A percentile compares a stretch with the other conserved stretches of the same genome.
These are phyloP conservation scores for Gossypium stocksii DNA, from an alignment of 345 rosid species.

Conservation along the genomic window DNA sequence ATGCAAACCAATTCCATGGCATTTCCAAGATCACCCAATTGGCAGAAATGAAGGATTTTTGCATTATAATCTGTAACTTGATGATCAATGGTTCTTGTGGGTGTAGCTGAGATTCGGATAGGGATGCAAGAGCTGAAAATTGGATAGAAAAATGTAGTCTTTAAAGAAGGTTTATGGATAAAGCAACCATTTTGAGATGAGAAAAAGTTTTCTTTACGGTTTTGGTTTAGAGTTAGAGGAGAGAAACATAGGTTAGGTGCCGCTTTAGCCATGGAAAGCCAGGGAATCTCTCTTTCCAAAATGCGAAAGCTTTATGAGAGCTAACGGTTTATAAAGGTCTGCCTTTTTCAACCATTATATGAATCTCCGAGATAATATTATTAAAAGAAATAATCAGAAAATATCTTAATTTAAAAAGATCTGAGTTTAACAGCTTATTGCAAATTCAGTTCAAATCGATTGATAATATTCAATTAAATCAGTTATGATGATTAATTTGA, in stretches of 20 bases:
- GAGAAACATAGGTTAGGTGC: constrained; percentile 20
- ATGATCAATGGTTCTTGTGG: constrained; percentile 12
- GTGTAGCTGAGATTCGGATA: constrained; percentile 19
- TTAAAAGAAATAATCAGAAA: too few species aligned
- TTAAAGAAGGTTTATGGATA: constrained; percentile 25
- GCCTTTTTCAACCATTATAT: neutral
- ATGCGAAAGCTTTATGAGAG: constrained; percentile 7
- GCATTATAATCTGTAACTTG: constrained; percentile 26
- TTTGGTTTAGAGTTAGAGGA: constrained; percentile 15
- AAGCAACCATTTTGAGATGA: constrained; percentile 21
- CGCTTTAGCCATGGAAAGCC: constrained; percentile 35
- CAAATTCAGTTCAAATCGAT: too few species aligned
- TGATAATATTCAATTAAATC: too few species aligned
- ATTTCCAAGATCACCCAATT: constrained; percentile 37
- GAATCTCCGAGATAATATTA: too few species aligned
- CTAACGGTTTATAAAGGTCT: neutral
- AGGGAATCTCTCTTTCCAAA: neutral
- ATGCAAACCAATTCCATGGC: constrained; percentile 42
- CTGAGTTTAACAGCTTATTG: too few species aligned
- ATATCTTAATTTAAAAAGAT: too few species aligned
- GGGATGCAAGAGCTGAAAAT: constrained; percentile 19
- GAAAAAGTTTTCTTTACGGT: constrained; percentile 13
- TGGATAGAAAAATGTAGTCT: constrained; percentile 16
- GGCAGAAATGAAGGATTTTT: constrained; percentile 32
- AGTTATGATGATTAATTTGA: too few species aligned